Evolutionary conservation across 2,329 filamentous ascomycete species (phyloP), one percentile per base, ranked within the genome.

Genomic region (Fusarium pseudocircinatum): DNA sequence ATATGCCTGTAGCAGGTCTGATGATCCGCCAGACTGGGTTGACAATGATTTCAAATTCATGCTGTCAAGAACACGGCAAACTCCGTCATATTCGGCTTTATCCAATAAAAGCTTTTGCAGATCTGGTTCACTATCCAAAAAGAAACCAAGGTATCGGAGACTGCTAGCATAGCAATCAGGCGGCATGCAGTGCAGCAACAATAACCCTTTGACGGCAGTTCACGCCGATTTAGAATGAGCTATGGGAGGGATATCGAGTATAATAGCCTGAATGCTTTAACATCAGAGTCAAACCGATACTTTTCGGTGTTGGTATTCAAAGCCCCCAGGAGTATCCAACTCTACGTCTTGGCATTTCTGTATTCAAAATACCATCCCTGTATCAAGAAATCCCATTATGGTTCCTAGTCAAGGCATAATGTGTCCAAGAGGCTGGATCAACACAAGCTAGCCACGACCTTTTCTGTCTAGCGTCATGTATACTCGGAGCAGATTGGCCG

Each of bases 251-350:
- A 22, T 11, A 22, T 7, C 12, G 6, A 30, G 15, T 18, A 30
- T 13, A 15, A 24, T 20, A 20, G 6, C 12, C n/a, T 24, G 8
- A 14, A 34, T 15, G 6, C 4, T 24, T 34, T 1, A 0, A 20
- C 1, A 50, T 4, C 8, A 15, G 15, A 50, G n/a, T 16, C 30
- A 9, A 24, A 18, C n/a, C 12, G 16, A 26, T 14, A 20, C 11
- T 36, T 20, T 50, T 49, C 22, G 22, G 46, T n/a, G 4, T 36
- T 36, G 8, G 34, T 12, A 20, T 8, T 53, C 16, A 7, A 53
- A 15, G 32, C 20, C n/a, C n/a, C 5, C 1, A 10, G 16, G 6
- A 34, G 7, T 8, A 47, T 47, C 4, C 15, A 24, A 6, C 0
- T 11, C n/a, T 1, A 36, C 8, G 2, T 4, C 15, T 15, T 26